Evolutionary conservation across 805 yeast species (phyloP), one percentile per base, ranked within the genome.

Genomic region (Candida silvicultrix): DNA sequence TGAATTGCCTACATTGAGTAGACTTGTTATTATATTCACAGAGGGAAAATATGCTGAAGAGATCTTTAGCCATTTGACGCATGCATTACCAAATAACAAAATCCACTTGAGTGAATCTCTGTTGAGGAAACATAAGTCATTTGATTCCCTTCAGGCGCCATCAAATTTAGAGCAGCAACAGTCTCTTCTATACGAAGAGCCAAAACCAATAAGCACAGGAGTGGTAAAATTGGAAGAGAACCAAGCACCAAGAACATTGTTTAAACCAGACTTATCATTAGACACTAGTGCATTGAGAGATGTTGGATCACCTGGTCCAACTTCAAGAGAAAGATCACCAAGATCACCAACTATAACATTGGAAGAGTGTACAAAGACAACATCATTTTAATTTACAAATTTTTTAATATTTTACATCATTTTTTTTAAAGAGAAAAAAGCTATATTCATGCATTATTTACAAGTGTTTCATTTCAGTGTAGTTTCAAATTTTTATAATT

Each of bases 1-100:
- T 19, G 77, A 64, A 51, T 64, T 61, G 50, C 62, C 57, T 28
- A 78, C 56, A 57, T 64, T 61, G 46, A 69, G 65, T 57, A 75
- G 81, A 52, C 63, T 62, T 51, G 75, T 63, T 53, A 64, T 69
- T 15, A 64, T 67, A 4, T 48, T 68, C n/a, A 56, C 55, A 35
- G 53, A 58, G 35, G 65, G 61, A 38, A 44, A 38, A 5, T 45
- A 56, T 3, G 60, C 73, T 0, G 5, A 19, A 4, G 29, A 50
- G 8, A 54, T 67, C 3, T 60, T 45, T 47, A 40, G 51, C 2
- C 48, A 41, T 28, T 41, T 70, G 39, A 49, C 48, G 34, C 36
- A 40, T 1, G 25, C 41, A 4, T 48, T 61, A 41, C 49, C 56
- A 7, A 48, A 50, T 7, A 48, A 60, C 14, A 62, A 59, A 43